These are phyloP conservation scores for Capsicum chinense DNA, from an alignment of 257 asterid species.

Conservation along the genomic window DNA sequence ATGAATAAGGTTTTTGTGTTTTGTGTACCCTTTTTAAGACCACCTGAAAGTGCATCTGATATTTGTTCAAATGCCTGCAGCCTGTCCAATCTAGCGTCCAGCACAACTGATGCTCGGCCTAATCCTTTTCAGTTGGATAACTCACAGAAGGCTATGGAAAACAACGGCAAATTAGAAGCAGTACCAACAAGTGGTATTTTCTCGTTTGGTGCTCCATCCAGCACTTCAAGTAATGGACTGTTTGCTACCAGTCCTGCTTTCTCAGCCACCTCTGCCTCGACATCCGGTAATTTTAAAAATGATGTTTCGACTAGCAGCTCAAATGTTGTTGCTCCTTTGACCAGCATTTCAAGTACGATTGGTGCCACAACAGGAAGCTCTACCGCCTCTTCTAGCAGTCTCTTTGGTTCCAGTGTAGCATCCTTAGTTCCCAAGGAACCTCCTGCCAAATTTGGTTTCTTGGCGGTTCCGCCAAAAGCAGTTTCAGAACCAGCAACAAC, in stretches of 20 bases:
- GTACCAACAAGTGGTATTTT: constrained; percentile 26
- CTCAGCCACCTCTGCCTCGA: constrained; percentile 37
- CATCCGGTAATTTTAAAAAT: constrained; percentile 39
- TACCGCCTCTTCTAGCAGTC: constrained; percentile 38
- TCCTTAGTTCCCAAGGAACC: constrained; percentile 40
- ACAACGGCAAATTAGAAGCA: constrained; percentile 49
- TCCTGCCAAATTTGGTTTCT: constrained; percentile 45
- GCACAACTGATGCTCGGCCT: constrained; percentile 36
- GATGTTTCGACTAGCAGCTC: constrained; percentile 37
- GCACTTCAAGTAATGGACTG: constrained; percentile 41
- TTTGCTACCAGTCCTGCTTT: constrained; percentile 35
- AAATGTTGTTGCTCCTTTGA: constrained; percentile 42
- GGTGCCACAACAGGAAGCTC: constrained; percentile 38
- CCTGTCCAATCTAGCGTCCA: constrained; percentile 36
- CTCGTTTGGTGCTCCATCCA: constrained; percentile 24
- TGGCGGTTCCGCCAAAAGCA: constrained; percentile 38
- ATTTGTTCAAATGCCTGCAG: constrained; percentile 49
- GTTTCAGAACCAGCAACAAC: constrained; percentile 41
- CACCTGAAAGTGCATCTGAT: constrained; percentile 22
- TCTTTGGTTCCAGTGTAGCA: constrained; percentile 45
- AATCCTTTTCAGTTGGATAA: constrained; percentile 42
- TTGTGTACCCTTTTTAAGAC: neutral
- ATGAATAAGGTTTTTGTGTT: neutral
- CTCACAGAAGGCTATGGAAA: constrained; percentile 42
- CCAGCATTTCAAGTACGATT: constrained; percentile 39